Conservation (phyloP, 2,329 filamentous ascomycete genomes). For the Raffaelea deltoideospora region DNA sequence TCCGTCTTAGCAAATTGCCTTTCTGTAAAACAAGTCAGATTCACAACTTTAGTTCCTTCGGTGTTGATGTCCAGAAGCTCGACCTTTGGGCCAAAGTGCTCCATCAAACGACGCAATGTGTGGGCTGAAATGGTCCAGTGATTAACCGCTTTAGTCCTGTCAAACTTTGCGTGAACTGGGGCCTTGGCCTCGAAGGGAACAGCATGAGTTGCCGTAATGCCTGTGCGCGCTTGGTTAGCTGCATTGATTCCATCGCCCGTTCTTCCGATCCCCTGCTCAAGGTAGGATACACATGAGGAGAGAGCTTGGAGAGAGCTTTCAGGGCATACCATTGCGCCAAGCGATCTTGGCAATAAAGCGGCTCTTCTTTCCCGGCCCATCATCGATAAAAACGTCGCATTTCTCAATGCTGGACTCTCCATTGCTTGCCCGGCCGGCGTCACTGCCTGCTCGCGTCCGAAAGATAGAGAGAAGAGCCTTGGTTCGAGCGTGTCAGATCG, state of each 20-base stretch:
- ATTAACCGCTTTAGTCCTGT: constrained; percentile 48
- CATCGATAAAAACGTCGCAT: constrained; percentile 60
- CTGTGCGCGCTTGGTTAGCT: constrained; percentile 18
- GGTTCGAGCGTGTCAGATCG: no score
- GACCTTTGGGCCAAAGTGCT: constrained; percentile 67
- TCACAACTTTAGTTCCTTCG: constrained; percentile 54
- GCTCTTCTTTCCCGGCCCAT: constrained; percentile 55
- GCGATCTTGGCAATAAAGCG: constrained; percentile 60
- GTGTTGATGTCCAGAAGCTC: constrained; percentile 69
- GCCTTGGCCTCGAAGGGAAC: constrained; percentile 59
- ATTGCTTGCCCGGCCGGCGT: constrained; percentile 41
- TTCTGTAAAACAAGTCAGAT: constrained; percentile 71
- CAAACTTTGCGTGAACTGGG: constrained; percentile 66
- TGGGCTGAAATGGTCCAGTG: constrained; percentile 59
- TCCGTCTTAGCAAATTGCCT: constrained; percentile 54
- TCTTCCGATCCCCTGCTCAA: no score
- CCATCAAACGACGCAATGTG: constrained; percentile 59
- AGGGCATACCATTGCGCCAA: constrained; percentile 48
- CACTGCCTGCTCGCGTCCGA: constrained; percentile 45
- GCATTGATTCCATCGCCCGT: neutral
- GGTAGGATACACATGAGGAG: neutral
- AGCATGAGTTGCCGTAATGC: constrained; percentile 62
- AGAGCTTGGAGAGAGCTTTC: no score
- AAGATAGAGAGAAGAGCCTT: constrained; percentile 60
- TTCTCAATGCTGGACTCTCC: constrained; percentile 56